Conservation (phyloP, 2,329 filamentous ascomycete species). For the Myotisia sp. region DNA sequence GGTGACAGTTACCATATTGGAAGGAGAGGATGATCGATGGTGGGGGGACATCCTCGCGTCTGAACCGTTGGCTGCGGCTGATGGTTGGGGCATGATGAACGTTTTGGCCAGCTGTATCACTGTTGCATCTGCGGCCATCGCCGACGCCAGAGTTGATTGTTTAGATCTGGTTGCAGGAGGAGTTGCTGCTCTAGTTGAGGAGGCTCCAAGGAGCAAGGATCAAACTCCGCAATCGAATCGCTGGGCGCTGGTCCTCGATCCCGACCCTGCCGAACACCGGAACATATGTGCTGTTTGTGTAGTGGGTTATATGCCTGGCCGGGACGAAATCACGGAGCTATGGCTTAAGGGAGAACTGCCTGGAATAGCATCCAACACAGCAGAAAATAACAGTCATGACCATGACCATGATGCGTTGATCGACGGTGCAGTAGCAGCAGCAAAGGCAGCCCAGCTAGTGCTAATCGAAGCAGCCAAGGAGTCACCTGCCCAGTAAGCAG, state of each 20-base stretch:
- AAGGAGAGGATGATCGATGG: conserved; percentile 73
- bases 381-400: conserved; percentile 24
- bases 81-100: conserved; percentile 79
- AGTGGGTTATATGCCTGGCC: conserved; percentile 70
- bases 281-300: conserved; percentile 71
- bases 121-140: conserved; percentile 80
- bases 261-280: conserved; percentile 64
- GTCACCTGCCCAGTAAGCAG: conserved; percentile 33
- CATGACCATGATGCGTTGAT: conserved; percentile 39
- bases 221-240: conserved; percentile 19
- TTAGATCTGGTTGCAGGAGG: conserved; percentile 82
- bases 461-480: conserved; percentile 49
- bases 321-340: conserved; percentile 85
- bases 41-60: conserved; percentile 42
- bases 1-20: conserved; percentile 79
- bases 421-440: conserved; percentile 50
- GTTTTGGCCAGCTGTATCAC: conserved; percentile 85
- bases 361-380: conserved; percentile 18
- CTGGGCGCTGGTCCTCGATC: conserved; percentile 50
- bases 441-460: conserved; percentile 44
- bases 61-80: conserved; percentile 35
- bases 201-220: conserved; percentile 7
- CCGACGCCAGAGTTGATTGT: conserved; percentile 90
- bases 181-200: conserved; percentile 60
- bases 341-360: conserved; percentile 71